phyloP scores from a whole-genome alignment of 805 yeast genomes.

The Lipomyces chichibuensis region DNA sequence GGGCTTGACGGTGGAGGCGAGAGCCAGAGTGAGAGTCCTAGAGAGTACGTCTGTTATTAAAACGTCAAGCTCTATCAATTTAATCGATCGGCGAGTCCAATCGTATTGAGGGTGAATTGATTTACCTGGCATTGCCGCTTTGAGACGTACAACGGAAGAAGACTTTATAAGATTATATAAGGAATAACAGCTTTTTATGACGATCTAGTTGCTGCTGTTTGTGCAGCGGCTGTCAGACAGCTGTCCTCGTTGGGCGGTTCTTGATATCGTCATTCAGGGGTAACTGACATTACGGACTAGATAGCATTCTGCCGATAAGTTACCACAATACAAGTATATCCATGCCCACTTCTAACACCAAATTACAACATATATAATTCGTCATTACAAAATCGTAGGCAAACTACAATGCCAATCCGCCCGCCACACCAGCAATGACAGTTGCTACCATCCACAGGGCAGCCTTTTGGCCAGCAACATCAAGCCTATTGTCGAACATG shows the following conservation, averaged over 20 bases:
- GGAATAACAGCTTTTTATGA: no score
- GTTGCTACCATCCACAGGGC: background rate
- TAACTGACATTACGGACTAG: background rate
- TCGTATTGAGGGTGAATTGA: background rate
- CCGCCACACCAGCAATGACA: background rate
- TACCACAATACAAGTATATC: background rate
- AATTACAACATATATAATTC: background rate
- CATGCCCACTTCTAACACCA: background rate
- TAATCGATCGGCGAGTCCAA: background rate
- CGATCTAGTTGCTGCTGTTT: no score
- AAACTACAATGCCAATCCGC: background rate
- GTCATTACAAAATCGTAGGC: background rate
- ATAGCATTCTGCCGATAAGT: background rate
- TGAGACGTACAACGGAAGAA: no score
- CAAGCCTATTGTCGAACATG: background rate
- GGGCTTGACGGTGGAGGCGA: constrained; percentile 63
- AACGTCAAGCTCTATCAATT: background rate
- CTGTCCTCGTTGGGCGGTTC: no score
- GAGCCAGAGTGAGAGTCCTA: constrained; percentile 72
- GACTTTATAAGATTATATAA: no score
- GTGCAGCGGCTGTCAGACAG: no score
- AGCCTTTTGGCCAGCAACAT: background rate
- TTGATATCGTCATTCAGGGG: no score
- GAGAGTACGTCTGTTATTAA: constrained; percentile 14
- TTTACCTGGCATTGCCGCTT: no score